Evolutionary conservation across 495 filamentous ascomycete species (phyloP), one percentile per base, ranked within the genome.

Genomic region (Penicillium robsamsonii): DNA sequence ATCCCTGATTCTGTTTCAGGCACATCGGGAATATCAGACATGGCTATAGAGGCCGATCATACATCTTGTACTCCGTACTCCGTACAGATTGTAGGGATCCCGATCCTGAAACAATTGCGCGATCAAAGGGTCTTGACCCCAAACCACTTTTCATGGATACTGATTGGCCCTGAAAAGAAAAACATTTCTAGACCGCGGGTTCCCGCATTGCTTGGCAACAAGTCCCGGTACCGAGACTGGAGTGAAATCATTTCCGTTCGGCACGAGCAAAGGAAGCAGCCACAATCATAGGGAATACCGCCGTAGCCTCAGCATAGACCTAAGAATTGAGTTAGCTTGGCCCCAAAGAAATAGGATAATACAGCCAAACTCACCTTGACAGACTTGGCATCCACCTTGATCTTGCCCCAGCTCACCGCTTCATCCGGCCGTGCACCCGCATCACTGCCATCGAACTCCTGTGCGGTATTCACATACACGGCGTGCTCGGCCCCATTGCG

Each of bases 391-490:
- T 87, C 89, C 20, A 83, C 77, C 70, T 92, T 96, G 71, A 98
- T 96, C 80, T 98, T 97, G 5, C 94, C 94, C 94, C 95, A 98
- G 61, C 90, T 96, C 13, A 98, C 90, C 1, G 94, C 94, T 73
- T 98, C 94, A 63, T 97, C 94, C 7, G 95, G 95, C 46, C 95
- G 80, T 2, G 95, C 94, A 0, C 95, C 94, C 3, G 95, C 93
- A 79, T 98, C 95, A 58, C 90, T 95, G 0, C 94, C 95, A 70
- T 98, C 94, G 69, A 96, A 97, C 68, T 98, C 95, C 70, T 94
- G 89, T 0, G 83, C 94, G 2, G 95, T 97, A 69, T 98, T 97
- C 64, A 98, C 87, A 66, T 96, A 97, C 11, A 98, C 95, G 4
- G 94, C 95, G 59, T 87, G 90, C 70, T 98, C 94, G 10, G 94